Evolutionary conservation across 352 stramenopile species (phyloP).

Genomic region (Phytopythium delawarense): DNA sequence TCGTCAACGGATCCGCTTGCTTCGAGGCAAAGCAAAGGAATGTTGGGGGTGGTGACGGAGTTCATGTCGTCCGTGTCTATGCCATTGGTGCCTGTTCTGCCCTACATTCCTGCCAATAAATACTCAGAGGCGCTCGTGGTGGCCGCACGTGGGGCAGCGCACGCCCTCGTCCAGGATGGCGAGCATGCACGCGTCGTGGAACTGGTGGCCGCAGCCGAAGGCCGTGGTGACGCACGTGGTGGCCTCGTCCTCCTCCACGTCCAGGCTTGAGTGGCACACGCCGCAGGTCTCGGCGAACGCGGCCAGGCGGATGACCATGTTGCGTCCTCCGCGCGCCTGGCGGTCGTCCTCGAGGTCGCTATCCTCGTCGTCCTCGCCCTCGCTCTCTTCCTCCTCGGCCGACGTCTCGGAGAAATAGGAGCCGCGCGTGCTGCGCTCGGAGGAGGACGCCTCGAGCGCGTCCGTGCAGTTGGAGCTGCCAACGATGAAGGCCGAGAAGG

Average conservation of each 20-base stretch:
- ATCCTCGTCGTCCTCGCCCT: conserved; percentile 22
- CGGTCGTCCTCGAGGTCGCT: conserved; percentile 5
- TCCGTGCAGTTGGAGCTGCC: conserved; percentile 20
- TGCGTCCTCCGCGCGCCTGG: not conserved
- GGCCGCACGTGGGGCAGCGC: conserved; percentile 23
- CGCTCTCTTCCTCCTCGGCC: conserved; percentile 27
- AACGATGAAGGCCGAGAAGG: conserved; percentile 25
- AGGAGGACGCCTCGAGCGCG: conserved; percentile 12
- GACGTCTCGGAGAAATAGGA: conserved; percentile 24
- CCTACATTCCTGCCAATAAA: not conserved
- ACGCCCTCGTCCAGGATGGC: conserved; percentile 18
- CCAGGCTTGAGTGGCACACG: conserved; percentile 18
- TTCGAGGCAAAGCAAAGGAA: not conserved
- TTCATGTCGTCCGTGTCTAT: not conserved
- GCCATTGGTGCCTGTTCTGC: not conserved
- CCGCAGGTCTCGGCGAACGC: conserved; percentile 12
- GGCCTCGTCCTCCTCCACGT: conserved; percentile 14
- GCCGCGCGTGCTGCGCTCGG: conserved; percentile 14
- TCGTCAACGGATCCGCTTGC: too few species aligned
- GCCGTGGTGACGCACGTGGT: conserved; percentile 21
- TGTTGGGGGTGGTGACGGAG: not conserved
- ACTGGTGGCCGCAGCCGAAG: conserved; percentile 33
- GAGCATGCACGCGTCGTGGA: conserved; percentile 30
- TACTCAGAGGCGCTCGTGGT: conserved; percentile 10
- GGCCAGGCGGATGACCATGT: not conserved